Evolutionary conservation across 306 rosid genomes (phyloP).

Genomic region (Quillaja saponaria): DNA sequence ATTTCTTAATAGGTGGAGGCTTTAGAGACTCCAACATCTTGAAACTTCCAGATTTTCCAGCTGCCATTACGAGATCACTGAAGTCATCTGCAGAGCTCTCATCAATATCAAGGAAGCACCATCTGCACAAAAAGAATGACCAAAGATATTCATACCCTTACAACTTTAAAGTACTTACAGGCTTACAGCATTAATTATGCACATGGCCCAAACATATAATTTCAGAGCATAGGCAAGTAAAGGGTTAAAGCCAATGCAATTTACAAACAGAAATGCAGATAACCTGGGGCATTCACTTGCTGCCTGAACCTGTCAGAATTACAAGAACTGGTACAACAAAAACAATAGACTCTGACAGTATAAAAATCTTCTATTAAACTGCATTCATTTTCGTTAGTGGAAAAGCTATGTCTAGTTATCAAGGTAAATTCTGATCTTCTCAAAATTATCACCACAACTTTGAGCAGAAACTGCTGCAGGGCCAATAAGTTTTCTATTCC

Average conservation of each 20-base stretch:
- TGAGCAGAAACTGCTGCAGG: no score
- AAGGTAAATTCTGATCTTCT: neutral
- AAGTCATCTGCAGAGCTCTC: slow-evolving; percentile 65
- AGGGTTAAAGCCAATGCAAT: slow-evolving; percentile 10
- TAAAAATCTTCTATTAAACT: neutral
- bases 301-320: neutral
- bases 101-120: slow-evolving; percentile 60
- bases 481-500: no score
- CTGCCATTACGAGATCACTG: slow-evolving; percentile 65
- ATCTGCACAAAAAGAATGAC: slow-evolving; percentile 45
- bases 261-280: neutral
- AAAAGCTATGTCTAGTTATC: neutral
- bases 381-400: neutral
- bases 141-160: slow-evolving; percentile 28
- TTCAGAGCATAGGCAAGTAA: no score
- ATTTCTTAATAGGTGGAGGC: slow-evolving; percentile 64
- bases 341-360: neutral
- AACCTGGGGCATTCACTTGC: neutral
- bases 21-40: slow-evolving; percentile 59
- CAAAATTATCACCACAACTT: neutral
- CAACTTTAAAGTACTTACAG: neutral
- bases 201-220: no score
- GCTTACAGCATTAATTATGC: no score
- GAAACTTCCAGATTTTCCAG: slow-evolving; percentile 54
- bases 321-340: slow-evolving; percentile 13